Base-by-base conservation (phyloP, 1,284 basidiomycete species). In the Trametes pubescens region DNA sequence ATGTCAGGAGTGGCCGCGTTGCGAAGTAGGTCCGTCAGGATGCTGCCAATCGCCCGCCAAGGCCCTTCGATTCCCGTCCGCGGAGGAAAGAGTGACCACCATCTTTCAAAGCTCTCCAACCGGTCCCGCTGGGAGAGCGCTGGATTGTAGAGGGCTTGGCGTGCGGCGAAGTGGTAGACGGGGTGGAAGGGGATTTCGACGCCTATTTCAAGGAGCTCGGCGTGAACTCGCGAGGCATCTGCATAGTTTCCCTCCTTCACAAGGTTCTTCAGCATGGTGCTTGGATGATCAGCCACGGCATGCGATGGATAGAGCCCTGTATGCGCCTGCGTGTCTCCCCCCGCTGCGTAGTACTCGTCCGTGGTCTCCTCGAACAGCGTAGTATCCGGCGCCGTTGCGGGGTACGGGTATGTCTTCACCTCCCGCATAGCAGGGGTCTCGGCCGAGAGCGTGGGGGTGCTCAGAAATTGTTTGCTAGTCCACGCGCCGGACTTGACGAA, bases 31-130 rank as follows among this genome's bases (percentile, higher is more conserved):
- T 59, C 48, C 1, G 61, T 51, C 43, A 74, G 56, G 10, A 74
- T 51, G n/a, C 43, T 49, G 32, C 60, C 48, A 53, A 61, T 56
- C 59, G 52, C 48, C 3, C 26, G 26, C 1, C 2, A 35, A 16
- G 46, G 51, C n/a, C 65, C 54, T 1, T n/a, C 16, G 18, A 63
- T 40, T 10, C 43, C 4, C 1, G 21, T 18, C 7, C 0, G 24
- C 2, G 44, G 22, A 3, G 82, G 83, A 34, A 81, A 67, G 34
- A 83, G 73, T 11, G 77, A 73, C 57, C 81, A 74, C 82, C 82
- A 84, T 29, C 73, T 70, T 4, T 64, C 35, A 60, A 83, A 78
- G 2, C 61, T 57, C 14, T 69, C 65, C 0, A 74, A 47, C 14
- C 76, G 71, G 22, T 73, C 59, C 26, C 71, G 61, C 18, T 69